A percentile compares a stretch with the other conserved stretches of the same genome.
These are phyloP conservation scores for Boletus vermiculosoides DNA, from an alignment of 768 basidiomycete genomes.

Conservation along the genomic window DNA sequence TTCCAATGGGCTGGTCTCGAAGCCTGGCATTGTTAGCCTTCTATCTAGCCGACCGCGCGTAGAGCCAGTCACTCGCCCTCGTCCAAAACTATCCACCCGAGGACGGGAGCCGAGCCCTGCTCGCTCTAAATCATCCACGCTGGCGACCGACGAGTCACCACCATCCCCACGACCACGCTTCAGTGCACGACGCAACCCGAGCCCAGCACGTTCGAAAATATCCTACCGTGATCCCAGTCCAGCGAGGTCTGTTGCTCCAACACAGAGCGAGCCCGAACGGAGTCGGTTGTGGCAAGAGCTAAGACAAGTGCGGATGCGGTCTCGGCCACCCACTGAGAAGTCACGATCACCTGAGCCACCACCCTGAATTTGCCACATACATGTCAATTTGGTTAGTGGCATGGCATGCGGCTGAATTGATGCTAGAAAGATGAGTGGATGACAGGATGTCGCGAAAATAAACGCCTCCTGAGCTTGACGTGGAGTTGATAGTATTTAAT, in stretches of 20 bases:
- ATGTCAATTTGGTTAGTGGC: conserved; percentile 9
- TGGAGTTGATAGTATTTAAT: conserved; percentile 17
- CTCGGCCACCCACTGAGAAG: conserved; percentile 44
- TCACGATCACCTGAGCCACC: conserved; percentile 40
- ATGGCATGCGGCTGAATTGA: conserved; percentile 13
- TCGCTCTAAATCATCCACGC: conserved; percentile 27
- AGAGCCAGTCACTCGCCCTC: conserved; percentile 27
- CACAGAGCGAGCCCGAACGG: conserved; percentile 39
- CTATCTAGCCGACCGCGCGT: conserved; percentile 34
- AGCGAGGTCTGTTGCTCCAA: conserved; percentile 25
- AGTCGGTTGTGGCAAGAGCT: conserved; percentile 57
- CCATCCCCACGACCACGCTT: conserved; percentile 36
- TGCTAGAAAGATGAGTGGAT: conserved; percentile 10
- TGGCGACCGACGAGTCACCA: conserved; percentile 22
- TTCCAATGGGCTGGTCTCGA: conserved; percentile 26
- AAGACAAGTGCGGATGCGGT: conserved; percentile 46
- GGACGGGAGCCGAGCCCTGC: conserved; percentile 35
- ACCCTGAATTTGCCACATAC: conserved; percentile 29
- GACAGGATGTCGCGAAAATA: conserved; percentile 9
- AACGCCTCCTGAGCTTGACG: background rate
- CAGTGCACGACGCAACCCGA: conserved; percentile 37
- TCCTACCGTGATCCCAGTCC: conserved; percentile 32
- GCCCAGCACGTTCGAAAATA: conserved; percentile 37
- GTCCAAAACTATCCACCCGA: conserved; percentile 25
- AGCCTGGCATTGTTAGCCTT: conserved; percentile 39